These are phyloP conservation scores for Kwoniella botswanensis DNA, from an alignment of 768 basidiomycete species.

Conservation along the genomic window DNA sequence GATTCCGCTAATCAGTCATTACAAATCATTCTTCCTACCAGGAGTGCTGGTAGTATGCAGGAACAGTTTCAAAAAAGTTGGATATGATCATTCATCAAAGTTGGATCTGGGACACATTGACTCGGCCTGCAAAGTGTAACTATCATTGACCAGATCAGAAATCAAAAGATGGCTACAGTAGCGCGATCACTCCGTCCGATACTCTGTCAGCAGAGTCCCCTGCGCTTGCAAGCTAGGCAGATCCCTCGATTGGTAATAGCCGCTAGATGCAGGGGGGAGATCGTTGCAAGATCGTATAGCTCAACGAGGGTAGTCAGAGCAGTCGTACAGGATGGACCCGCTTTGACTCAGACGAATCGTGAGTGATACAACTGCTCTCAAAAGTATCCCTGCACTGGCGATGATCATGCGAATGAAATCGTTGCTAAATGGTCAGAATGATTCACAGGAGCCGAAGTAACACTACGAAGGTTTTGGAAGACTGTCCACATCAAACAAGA, in stretches of 20 bases:
- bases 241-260: background rate
- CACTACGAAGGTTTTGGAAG: constrained; percentile 92
- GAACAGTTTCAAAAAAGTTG: too few species aligned
- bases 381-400: too few species aligned
- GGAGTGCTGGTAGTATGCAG: background rate
- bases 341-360: constrained; percentile 53
- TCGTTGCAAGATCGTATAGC: constrained; percentile 10
- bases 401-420: background rate
- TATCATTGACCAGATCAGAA: background rate
- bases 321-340: constrained; percentile 44
- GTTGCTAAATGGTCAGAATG: too few species aligned
- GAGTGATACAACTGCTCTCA: background rate
- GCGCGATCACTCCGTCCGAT: constrained; percentile 13
- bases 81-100: too few species aligned
- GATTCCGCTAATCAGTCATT: constrained; percentile 3
- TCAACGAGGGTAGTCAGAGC: constrained; percentile 20
- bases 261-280: background rate
- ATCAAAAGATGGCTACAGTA: constrained; percentile 5
- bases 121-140: background rate
- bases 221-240: background rate
- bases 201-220: background rate
- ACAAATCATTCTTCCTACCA: background rate
- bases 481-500: constrained; percentile 75
- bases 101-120: too few species aligned
- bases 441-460: constrained; percentile 76